Percentiles rank a stretch among this genome's conserved stretches.
These are phyloP conservation scores for Plasmodium malariae DNA, from an alignment of 169 alveolate genomes.

Conservation along the genomic window DNA sequence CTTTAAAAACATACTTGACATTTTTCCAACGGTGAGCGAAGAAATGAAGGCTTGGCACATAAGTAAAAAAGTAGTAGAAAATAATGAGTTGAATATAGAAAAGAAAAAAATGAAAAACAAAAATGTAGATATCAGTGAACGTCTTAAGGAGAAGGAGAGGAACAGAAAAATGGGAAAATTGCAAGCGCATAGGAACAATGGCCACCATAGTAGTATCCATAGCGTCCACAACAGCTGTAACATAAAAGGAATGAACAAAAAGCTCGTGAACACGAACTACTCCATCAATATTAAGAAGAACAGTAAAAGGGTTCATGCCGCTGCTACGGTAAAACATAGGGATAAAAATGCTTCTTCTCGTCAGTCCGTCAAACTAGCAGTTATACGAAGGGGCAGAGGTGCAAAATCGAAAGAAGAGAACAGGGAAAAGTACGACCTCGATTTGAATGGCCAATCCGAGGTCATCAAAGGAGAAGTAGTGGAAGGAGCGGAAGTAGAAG, in stretches of 20 bases:
- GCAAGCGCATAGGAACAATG: too few species aligned
- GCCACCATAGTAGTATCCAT: too few species aligned
- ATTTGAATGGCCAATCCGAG: too few species aligned
- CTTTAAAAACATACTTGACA: conserved; percentile 13
- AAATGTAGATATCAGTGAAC: background rate
- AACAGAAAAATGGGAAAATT: conserved; percentile 12
- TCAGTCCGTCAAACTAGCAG: background rate
- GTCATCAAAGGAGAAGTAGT: background rate
- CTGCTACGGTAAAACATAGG: conserved; percentile 9
- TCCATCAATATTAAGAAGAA: conserved; percentile 46
- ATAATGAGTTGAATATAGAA: conserved; percentile 15
- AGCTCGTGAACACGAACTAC: conserved; percentile 42
- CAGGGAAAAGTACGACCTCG: too few species aligned
- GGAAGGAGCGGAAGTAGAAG: too few species aligned
- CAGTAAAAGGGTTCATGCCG: conserved; percentile 21
- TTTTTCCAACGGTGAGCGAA: conserved; percentile 60
- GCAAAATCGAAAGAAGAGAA: background rate
- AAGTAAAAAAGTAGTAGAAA: background rate
- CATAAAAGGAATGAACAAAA: conserved; percentile 8
- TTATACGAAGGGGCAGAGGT: conserved; percentile 11
- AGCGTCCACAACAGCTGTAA: background rate
- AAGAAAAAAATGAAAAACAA: conserved; percentile 18
- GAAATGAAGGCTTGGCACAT: conserved; percentile 51
- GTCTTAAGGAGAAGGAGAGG: background rate
- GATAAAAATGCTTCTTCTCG: background rate